Base-by-base conservation (phyloP, 176 grass and related monocot species). In the Chloris gayana region DNA sequence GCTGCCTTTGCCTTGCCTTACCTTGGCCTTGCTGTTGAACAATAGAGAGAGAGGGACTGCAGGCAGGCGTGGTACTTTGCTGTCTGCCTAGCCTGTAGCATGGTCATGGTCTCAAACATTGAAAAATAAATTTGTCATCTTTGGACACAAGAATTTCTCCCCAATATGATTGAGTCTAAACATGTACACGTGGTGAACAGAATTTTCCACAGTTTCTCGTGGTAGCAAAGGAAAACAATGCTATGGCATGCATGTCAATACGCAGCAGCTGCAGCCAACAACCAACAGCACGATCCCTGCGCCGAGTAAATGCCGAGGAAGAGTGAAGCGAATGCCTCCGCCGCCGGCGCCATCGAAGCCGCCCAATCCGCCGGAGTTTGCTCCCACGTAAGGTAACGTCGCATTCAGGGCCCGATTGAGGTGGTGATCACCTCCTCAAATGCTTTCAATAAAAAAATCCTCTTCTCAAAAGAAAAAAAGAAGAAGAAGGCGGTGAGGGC, bases 61-160 rank as follows among this genome's bases (percentile, higher is more conserved):
- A n/a, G n/a, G 77, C 71, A 87, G 85, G 78, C 61, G 27, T 33
- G 27, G 49, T 68, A 47, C 70, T 81, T 76, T 34, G 30, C 22
- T 71, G 77, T 67, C 77, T 35, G 27, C 21, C 24, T 22, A 3
- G 34, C 21, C n/a, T 74, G 38, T 51, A 24, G 19, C 37, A 26
- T 29, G 35, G 73, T 32, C 58, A 50, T 15, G 50, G 46, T 9
- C 14, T 38, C 0, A 49, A 18, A 21, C 15, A 30, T 22, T 8
- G 38, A 24, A 81, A 45, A 21, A 25, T 2, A 14, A 42, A 38
- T 17, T 12, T 32, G 26, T 59, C n/a, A 26, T 59, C 24, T 29
- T 26, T 37, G 35, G n/a, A n/a, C n/a, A n/a, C n/a, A n/a, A n/a
- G n/a, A n/a, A n/a, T n/a, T n/a, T n/a, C n/a, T n/a, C n/a, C n/a